Conservation (phyloP, 768 basidiomycete species). For the Boletales sp. region DNA sequence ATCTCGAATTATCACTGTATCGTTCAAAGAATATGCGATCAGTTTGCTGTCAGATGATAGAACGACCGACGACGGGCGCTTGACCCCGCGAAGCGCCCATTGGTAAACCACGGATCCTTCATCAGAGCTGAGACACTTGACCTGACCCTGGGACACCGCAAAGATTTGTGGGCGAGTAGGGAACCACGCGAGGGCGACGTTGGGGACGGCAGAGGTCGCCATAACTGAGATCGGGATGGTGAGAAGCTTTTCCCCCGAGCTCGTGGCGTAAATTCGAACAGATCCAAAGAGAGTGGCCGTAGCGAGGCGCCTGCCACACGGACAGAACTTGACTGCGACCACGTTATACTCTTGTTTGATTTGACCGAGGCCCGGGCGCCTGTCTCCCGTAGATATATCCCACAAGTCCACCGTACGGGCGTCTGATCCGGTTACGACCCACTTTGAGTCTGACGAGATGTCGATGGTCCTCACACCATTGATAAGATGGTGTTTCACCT, state of each 20-base stretch:
- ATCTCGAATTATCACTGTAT: conserved; percentile 7
- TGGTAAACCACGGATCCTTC: conserved; percentile 11
- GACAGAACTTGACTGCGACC: conserved; percentile 17
- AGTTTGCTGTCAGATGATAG: conserved; percentile 12
- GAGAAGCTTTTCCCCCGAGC: conserved; percentile 10
- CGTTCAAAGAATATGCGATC: conserved; percentile 14
- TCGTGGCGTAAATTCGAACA: conserved; percentile 9
- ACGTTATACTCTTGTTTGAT: conserved; percentile 17
- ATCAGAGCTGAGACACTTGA: conserved; percentile 14
- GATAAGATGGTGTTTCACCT: background rate
- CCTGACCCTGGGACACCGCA: conserved; percentile 14
- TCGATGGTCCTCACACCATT: conserved; percentile 13
- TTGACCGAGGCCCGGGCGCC: background rate
- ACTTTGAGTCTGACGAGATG: conserved; percentile 17
- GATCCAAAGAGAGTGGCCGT: conserved; percentile 20
- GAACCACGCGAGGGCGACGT: conserved; percentile 10
- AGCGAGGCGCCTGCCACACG: conserved; percentile 13
- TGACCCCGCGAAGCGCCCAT: conserved; percentile 9
- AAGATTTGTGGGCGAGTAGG: conserved; percentile 9
- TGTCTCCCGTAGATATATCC: conserved; percentile 13
- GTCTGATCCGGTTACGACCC: conserved; percentile 18
- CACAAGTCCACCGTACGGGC: conserved; percentile 9
- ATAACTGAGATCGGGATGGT: conserved; percentile 14
- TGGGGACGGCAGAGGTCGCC: background rate
- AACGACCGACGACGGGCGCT: conserved; percentile 7